Percentiles rank a stretch among this genome's conserved stretches.
phyloP scores from a whole-genome alignment of 2,329 filamentous ascomycete genomes.

The Fusarium mangiferae region DNA sequence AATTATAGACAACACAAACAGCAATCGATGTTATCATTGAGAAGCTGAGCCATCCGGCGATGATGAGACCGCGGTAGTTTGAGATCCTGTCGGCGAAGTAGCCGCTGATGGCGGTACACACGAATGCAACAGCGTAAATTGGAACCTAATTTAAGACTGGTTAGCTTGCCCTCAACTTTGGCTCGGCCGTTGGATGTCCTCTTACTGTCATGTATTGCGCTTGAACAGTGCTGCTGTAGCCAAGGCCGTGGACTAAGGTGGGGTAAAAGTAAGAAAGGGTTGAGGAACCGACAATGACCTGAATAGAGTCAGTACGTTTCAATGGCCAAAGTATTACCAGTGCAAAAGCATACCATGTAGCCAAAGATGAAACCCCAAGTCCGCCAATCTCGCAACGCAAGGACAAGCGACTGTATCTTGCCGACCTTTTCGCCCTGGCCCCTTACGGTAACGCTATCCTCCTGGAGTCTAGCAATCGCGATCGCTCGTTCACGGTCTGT shows the following conservation, averaged over 20 bases:
- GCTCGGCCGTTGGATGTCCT: neutral
- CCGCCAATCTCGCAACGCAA: neutral
- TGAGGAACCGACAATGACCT: neutral
- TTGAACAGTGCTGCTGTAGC: neutral
- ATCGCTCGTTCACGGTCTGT: neutral
- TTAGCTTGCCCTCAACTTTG: neutral
- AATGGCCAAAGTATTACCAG: neutral
- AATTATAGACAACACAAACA: slow-evolving; percentile 61
- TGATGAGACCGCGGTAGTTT: neutral
- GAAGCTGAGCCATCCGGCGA: neutral
- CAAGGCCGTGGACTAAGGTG: neutral
- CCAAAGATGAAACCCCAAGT: neutral
- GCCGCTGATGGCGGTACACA: neutral
- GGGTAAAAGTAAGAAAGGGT: neutral
- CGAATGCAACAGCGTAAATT: neutral
- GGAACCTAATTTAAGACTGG: neutral
- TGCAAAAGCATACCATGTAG: neutral
- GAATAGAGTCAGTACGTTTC: neutral
- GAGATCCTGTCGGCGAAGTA: neutral
- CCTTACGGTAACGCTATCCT: neutral
- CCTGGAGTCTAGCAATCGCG: neutral
- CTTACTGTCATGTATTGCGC: neutral
- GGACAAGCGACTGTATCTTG: neutral
- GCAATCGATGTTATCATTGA: slow-evolving; percentile 44
- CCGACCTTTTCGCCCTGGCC: neutral